Evolutionary conservation across 345 rosid genomes (phyloP).

Genomic region (Eutrema japonicum): DNA sequence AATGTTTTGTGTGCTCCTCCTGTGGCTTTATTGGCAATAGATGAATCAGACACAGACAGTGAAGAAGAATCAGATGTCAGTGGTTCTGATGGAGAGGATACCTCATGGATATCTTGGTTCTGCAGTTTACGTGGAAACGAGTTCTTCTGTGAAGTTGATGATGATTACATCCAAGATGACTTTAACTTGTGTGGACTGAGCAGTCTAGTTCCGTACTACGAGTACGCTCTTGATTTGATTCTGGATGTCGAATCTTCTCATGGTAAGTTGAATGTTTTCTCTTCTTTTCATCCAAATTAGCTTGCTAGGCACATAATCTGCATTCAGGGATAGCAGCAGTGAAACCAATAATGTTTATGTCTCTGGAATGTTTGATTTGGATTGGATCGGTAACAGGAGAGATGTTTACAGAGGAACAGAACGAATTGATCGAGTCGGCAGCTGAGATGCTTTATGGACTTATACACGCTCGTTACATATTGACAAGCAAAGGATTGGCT

Average conservation of each 20-base stretch:
- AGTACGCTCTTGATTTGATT: constrained; percentile 92
- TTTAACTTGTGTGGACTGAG: constrained; percentile 93
- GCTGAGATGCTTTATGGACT: constrained; percentile 98
- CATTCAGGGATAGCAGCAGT: not conserved
- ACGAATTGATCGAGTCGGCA: constrained; percentile 91
- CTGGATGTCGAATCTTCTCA: constrained; percentile 95
- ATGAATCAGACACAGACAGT: constrained; percentile 89
- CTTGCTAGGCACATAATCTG: not conserved
- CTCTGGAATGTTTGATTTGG: constrained; percentile 41
- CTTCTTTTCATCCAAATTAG: not conserved
- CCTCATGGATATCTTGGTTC: constrained; percentile 96
- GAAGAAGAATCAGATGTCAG: constrained; percentile 94
- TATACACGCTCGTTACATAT: constrained; percentile 84
- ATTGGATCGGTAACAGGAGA: constrained; percentile 60
- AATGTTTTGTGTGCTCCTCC: not conserved
- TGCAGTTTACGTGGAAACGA: constrained; percentile 91
- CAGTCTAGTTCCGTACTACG: constrained; percentile 88
- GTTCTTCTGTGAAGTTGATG: constrained; percentile 97
- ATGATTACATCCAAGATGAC: constrained; percentile 94
- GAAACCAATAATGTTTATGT: constrained; percentile 6
- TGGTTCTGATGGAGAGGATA: constrained; percentile 94
- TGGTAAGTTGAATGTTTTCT: constrained; percentile 49
- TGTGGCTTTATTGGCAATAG: constrained; percentile 46
- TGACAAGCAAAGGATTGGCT: constrained; percentile 94
- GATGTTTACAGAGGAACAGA: constrained; percentile 95